A percentile compares a stretch with the other conserved stretches of the same genome.
Conservation (phyloP, 2,329 filamentous ascomycete species). For the Cadophora luteo-olivacea region DNA sequence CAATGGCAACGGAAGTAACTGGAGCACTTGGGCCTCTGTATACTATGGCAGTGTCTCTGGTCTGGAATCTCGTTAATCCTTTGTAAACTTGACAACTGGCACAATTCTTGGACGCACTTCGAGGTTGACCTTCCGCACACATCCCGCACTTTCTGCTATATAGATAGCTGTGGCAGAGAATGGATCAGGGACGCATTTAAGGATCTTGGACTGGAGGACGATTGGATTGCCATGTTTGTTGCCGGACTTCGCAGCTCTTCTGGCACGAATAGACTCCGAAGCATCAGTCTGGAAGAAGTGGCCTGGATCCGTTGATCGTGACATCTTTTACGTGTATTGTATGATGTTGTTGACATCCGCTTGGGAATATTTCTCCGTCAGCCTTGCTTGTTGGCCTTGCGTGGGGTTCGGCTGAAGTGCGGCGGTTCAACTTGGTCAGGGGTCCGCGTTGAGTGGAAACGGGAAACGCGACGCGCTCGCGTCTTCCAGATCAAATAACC, state of each 20-base stretch:
- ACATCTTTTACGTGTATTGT: slow-evolving; percentile 51
- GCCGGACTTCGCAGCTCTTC: slow-evolving; percentile 72
- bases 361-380: not conserved
- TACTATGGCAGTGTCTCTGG: slow-evolving; percentile 51
- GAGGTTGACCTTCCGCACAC: slow-evolving; percentile 74
- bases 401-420: slow-evolving; percentile 5
- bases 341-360: not conserved
- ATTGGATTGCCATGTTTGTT: slow-evolving; percentile 88
- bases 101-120: slow-evolving; percentile 65
- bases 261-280: slow-evolving; percentile 47
- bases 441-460: slow-evolving; percentile 37
- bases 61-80: slow-evolving; percentile 42
- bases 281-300: slow-evolving; percentile 90
- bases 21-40: slow-evolving; percentile 82
- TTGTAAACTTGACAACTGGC: slow-evolving; percentile 21
- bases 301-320: slow-evolving; percentile 74
- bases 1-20: slow-evolving; percentile 76
- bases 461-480: slow-evolving; percentile 18
- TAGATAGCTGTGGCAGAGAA: slow-evolving; percentile 66
- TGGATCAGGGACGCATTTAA: slow-evolving; percentile 75
- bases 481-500: slow-evolving; percentile 23
- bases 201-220: slow-evolving; percentile 81
- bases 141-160: slow-evolving; percentile 87
- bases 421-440: slow-evolving; percentile 27
- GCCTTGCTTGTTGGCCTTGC: slow-evolving; percentile 13